Evolutionary conservation across 257 asterid genomes (phyloP).

Genomic region (Cordia subcordata): DNA sequence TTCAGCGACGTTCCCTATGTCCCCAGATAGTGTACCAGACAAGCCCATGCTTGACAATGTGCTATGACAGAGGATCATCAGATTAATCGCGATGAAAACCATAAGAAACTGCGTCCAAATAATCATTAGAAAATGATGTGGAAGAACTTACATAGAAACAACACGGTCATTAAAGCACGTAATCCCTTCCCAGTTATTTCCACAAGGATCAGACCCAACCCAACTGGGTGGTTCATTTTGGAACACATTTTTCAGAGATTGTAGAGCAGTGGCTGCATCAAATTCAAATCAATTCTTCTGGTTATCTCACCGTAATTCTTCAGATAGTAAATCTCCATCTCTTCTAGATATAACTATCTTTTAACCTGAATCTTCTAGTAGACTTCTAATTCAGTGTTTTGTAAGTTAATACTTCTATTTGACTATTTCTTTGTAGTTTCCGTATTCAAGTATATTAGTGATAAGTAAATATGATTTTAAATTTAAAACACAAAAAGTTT

Average conservation of each 20-base stretch:
- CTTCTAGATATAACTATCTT: background rate
- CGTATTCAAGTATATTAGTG: no score
- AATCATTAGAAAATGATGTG: background rate
- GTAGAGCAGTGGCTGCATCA: conserved; percentile 48
- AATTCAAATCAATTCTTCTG: conserved; percentile 6
- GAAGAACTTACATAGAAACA: conserved; percentile 42
- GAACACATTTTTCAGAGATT: conserved; percentile 39
- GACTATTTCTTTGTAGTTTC: no score
- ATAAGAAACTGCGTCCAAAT: background rate
- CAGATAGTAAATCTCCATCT: background rate
- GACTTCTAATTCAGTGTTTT: background rate
- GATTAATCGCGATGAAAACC: background rate
- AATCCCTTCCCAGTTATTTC: conserved; percentile 39
- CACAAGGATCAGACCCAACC: conserved; percentile 9
- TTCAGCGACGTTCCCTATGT: conserved; percentile 49
- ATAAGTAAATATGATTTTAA: no score
- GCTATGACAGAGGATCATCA: conserved; percentile 34
- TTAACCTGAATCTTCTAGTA: background rate
- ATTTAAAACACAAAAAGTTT: no score
- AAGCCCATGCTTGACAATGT: conserved; percentile 51
- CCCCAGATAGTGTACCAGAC: conserved; percentile 64
- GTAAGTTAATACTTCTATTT: no score
- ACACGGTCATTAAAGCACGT: conserved; percentile 39
- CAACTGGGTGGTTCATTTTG: conserved; percentile 63
- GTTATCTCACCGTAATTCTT: background rate